Base-by-base conservation (phyloP, 192 early-diverging fungal species). In the Mortierella hygrophila region DNA sequence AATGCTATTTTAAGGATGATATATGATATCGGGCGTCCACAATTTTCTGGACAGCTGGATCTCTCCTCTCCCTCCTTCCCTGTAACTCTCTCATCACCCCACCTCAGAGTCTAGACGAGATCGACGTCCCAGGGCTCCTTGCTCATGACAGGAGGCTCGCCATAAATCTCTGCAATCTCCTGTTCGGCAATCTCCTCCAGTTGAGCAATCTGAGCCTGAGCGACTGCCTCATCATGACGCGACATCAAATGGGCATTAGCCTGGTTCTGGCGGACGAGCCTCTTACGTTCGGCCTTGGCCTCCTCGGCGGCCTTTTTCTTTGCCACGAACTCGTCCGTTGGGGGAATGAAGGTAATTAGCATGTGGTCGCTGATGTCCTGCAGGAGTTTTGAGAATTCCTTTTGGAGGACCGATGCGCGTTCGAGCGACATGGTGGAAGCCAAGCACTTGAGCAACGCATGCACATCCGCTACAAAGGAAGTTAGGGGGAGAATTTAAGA, bases 271-370 rank as follows among this genome's bases (percentile, higher is more conserved):
- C 77, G 77, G 41, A 81, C 49, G 38, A 86, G 47, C 68, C 78
- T 86, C 46, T 81, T 86, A 40, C 84, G 79, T 41, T 86, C 84
- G 4, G 76, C 76, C 68, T 86, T 86, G 60, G 84, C 84, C 68
- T 86, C 84, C 72, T 86, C 84, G 2, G 57, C 84, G 0, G 84
- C 84, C 79, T 86, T 86, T 72, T 86, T 86, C 84, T 86, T 86
- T 72, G 75, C 44, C 76, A 77, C 11, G 54, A 81, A 77, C n/a
- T 86, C 84, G 6, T 86, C 84, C 1, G 84, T 76, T 38, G 84
- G 35, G 44, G 91, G 89, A 10, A 92, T 90, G 88, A 95, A 95
- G 13, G 94, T 90, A 72, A 80, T 83, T 13, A 76, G 80, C 26
- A 88, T 81, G 2, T 84, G 81, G 2, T 29, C 78, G 18, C 88